These are phyloP conservation scores for Beauveria sp. DNA, from an alignment of 2,329 filamentous ascomycete species.

Conservation along the genomic window DNA sequence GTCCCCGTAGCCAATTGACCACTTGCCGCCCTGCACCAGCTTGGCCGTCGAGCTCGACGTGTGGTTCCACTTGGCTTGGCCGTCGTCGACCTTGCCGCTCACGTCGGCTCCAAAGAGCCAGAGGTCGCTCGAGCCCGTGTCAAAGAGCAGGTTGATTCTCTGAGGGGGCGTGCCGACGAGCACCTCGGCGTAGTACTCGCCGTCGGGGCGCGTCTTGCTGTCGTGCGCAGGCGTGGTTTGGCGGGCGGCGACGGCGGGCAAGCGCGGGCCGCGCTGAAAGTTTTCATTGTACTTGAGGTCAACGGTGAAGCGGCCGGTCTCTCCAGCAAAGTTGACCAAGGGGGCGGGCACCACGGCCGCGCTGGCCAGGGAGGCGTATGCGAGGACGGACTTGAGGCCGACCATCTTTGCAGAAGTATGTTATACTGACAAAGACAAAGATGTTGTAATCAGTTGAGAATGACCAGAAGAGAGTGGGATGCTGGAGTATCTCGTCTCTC, in stretches of 20 bases:
- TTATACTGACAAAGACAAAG: not conserved
- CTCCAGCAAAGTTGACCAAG: not conserved
- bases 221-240: not conserved
- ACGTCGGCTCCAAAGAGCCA: slow-evolving; percentile 29
- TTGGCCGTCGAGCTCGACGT: slow-evolving; percentile 30
- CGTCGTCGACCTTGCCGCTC: slow-evolving; percentile 17
- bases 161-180: slow-evolving; percentile 25
- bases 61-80: slow-evolving; percentile 32
- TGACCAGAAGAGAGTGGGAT: not conserved
- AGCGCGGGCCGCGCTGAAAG: not conserved
- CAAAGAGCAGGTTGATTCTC: slow-evolving; percentile 32
- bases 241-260: not conserved
- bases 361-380: not conserved
- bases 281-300: slow-evolving; percentile 8
- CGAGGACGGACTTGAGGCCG: not conserved
- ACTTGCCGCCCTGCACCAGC: slow-evolving; percentile 27
- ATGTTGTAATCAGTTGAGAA: not conserved
- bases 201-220: slow-evolving; percentile 3
- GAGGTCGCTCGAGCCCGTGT: slow-evolving; percentile 35
- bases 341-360: not conserved
- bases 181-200: slow-evolving; percentile 9
- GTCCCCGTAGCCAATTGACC: slow-evolving; percentile 38
- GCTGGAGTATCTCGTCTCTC: not conserved
- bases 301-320: not conserved
- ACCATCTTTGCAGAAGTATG: not conserved